Percentiles rank a stretch among this genome's conserved stretches.
Conservation (phyloP, 768 basidiomycete genomes). For the Lactarius vividus region DNA sequence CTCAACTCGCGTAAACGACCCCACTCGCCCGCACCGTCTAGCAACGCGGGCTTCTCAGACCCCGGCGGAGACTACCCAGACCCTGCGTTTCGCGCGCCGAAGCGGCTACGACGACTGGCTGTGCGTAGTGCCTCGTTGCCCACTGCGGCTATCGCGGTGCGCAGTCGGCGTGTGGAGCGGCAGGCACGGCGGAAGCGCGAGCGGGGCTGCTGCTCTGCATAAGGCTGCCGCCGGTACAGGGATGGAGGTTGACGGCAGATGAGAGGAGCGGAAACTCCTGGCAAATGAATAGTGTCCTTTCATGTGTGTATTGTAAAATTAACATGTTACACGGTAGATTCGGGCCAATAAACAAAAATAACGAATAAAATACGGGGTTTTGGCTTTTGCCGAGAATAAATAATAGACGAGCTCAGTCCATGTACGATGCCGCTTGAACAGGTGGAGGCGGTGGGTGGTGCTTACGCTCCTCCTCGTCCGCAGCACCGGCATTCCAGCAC, state of each 20-base stretch:
- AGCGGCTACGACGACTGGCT: conserved; percentile 11
- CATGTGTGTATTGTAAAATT: neutral
- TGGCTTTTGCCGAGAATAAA: no score
- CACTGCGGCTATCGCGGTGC: neutral
- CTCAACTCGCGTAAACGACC: conserved; percentile 15
- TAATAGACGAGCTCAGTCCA: neutral
- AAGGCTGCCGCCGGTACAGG: neutral
- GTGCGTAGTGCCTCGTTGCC: conserved; percentile 20
- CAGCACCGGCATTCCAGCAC: neutral
- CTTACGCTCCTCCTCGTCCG: neutral
- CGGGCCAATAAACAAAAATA: no score
- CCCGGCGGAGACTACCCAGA: neutral
- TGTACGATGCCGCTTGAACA: neutral
- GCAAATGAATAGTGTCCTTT: no score
- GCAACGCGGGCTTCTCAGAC: no score
- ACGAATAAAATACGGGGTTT: no score
- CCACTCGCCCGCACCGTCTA: neutral
- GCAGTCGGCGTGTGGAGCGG: conserved; percentile 13
- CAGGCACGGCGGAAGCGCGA: conserved; percentile 14
- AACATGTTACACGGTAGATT: no score
- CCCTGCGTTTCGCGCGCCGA: conserved; percentile 13
- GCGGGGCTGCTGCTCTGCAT: neutral
- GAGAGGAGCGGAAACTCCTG: no score
- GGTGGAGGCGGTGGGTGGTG: neutral
- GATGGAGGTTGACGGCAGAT: conserved; percentile 20